These are phyloP conservation scores for Phlebiopsis gigantea DNA, from an alignment of 768 basidiomycete genomes.

Conservation along the genomic window DNA sequence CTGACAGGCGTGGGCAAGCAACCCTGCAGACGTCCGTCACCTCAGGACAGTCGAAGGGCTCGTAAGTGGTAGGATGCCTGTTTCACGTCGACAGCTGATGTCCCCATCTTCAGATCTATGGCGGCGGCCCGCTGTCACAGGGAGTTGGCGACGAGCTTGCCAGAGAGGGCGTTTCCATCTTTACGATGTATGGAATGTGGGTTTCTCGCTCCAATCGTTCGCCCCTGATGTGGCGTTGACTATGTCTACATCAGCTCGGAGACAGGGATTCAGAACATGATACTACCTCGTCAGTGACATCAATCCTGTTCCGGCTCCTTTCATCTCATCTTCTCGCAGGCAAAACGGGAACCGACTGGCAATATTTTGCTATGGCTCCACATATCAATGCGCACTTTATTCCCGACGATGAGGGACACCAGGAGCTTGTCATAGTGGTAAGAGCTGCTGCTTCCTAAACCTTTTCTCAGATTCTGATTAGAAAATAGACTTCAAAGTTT, in stretches of 20 bases:
- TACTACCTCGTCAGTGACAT: slow-evolving; percentile 8
- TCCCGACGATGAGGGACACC: slow-evolving; percentile 16
- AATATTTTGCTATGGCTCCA: slow-evolving; percentile 18
- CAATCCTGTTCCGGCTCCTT: background rate
- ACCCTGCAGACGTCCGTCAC: slow-evolving; percentile 17
- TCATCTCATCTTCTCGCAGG: slow-evolving; percentile 6
- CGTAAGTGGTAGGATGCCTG: slow-evolving; percentile 1
- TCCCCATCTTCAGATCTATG: slow-evolving; percentile 10
- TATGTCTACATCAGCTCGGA: slow-evolving; percentile 8
- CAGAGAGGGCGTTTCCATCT: slow-evolving; percentile 8
- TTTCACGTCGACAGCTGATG: background rate
- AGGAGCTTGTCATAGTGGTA: slow-evolving; percentile 20
- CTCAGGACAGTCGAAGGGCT: slow-evolving; percentile 10
- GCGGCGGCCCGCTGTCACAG: slow-evolving; percentile 15
- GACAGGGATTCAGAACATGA: slow-evolving; percentile 4
- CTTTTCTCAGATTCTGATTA: background rate
- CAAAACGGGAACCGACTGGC: slow-evolving; percentile 18
- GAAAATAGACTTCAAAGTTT: background rate
- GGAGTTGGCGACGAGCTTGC: slow-evolving; percentile 11
- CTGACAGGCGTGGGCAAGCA: slow-evolving; percentile 25
- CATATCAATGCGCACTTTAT: slow-evolving; percentile 15
- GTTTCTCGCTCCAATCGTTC: background rate
- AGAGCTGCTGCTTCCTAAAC: background rate
- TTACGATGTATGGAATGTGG: slow-evolving; percentile 14
- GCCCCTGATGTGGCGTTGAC: background rate